Conservation (phyloP, 1,139 yeast species). For the Pichia sp. region DNA sequence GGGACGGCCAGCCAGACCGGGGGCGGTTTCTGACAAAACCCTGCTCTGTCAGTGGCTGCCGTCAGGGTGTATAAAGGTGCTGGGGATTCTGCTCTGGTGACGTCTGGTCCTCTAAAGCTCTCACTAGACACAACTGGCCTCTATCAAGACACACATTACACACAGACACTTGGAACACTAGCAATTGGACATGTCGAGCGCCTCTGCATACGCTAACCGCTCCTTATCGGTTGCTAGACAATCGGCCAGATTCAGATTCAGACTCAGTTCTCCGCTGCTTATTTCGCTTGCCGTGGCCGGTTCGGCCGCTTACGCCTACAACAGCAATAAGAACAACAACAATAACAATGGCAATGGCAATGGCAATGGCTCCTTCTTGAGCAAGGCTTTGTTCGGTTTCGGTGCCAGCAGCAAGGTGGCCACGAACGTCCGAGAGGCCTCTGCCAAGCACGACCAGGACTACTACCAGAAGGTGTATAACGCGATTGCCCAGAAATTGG, state of each 20-base stretch:
- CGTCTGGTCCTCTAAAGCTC: too few species aligned
- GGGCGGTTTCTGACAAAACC: not conserved
- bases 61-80: not conserved
- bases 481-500: conserved; percentile 68
- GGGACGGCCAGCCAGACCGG: not conserved
- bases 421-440: conserved; percentile 28
- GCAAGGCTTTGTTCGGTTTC: conserved; percentile 24
- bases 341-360: conserved; percentile 10
- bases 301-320: conserved; percentile 17
- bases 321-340: conserved; percentile 11
- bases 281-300: conserved; percentile 19
- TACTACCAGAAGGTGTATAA: conserved; percentile 79
- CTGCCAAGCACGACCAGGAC: conserved; percentile 33
- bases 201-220: conserved; percentile 4
- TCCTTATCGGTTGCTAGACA: conserved; percentile 1
- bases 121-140: too few species aligned
- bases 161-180: too few species aligned
- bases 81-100: not conserved
- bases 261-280: conserved; percentile 1
- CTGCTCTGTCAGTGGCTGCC: not conserved
- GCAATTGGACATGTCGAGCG: not conserved
- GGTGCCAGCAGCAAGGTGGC: conserved; percentile 20
- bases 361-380: conserved; percentile 4
- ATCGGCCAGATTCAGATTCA: conserved; percentile 2
- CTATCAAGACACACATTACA: too few species aligned